These are phyloP conservation scores for Clarireedia paspali DNA, from an alignment of 2,329 filamentous ascomycete species.

Conservation along the genomic window DNA sequence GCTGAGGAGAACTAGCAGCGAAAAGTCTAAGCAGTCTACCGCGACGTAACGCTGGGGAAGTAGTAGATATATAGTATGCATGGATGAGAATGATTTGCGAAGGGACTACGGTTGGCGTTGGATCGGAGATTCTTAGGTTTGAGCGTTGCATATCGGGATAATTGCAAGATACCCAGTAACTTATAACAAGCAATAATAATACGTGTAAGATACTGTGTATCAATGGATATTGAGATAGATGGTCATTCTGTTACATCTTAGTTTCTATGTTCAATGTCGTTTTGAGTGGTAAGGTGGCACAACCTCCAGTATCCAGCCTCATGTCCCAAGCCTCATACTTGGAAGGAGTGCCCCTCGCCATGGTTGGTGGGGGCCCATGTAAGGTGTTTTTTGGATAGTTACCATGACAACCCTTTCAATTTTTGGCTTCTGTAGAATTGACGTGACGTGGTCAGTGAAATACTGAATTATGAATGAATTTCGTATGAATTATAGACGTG, in stretches of 20 bases:
- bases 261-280: no score
- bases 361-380: background rate
- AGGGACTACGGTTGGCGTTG: background rate
- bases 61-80: no score
- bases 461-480: background rate
- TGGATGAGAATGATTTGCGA: background rate
- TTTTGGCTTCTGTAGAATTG: background rate
- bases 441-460: background rate
- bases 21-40: background rate
- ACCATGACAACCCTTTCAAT: slow-evolving; percentile 4
- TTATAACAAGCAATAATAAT: background rate
- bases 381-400: slow-evolving; percentile 5
- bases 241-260: no score
- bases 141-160: background rate
- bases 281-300: no score
- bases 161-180: background rate
- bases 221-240: background rate
- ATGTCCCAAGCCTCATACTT: no score
- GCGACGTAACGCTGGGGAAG: background rate
- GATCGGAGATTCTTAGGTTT: background rate
- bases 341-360: background rate
- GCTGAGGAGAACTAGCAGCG: slow-evolving; percentile 34
- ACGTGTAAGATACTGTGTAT: background rate
- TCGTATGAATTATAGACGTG: background rate
- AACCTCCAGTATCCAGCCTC: no score